phyloP scores from a whole-genome alignment of 257 asterid species.

The Anisodus tanguticus region DNA sequence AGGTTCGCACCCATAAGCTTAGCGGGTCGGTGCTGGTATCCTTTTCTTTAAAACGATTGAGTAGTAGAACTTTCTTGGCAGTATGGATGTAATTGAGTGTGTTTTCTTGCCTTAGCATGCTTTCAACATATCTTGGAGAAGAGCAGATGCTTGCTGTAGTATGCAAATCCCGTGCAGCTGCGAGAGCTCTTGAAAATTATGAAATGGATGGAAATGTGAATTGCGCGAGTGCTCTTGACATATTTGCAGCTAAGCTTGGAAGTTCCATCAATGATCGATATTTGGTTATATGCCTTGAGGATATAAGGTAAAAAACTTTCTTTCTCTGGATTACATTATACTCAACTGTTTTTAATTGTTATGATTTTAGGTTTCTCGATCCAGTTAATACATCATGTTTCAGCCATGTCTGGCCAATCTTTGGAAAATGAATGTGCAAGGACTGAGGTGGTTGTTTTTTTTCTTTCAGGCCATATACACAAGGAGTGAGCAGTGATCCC shows the following conservation, averaged over 20 bases:
- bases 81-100: neutral
- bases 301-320: conserved; percentile 50
- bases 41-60: neutral
- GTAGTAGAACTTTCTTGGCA: neutral
- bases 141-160: conserved; percentile 70
- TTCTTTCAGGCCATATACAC: conserved; percentile 45
- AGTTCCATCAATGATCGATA: conserved; percentile 41
- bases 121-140: conserved; percentile 65
- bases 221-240: conserved; percentile 32
- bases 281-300: conserved; percentile 54
- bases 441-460: neutral
- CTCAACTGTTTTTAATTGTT: neutral
- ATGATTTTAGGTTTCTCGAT: neutral
- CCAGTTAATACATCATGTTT: neutral
- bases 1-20: conserved; percentile 47
- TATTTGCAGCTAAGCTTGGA: conserved; percentile 44
- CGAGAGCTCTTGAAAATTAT: conserved; percentile 42
- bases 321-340: neutral
- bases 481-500: conserved; percentile 35
- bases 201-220: conserved; percentile 29
- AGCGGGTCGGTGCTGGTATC: conserved; percentile 55
- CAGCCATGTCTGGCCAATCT: neutral
- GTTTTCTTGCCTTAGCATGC: conserved; percentile 44
- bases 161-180: conserved; percentile 53
- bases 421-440: neutral